Evolutionary conservation across 768 basidiomycete species (phyloP).

Genomic region (Amanita subjunquillea): DNA sequence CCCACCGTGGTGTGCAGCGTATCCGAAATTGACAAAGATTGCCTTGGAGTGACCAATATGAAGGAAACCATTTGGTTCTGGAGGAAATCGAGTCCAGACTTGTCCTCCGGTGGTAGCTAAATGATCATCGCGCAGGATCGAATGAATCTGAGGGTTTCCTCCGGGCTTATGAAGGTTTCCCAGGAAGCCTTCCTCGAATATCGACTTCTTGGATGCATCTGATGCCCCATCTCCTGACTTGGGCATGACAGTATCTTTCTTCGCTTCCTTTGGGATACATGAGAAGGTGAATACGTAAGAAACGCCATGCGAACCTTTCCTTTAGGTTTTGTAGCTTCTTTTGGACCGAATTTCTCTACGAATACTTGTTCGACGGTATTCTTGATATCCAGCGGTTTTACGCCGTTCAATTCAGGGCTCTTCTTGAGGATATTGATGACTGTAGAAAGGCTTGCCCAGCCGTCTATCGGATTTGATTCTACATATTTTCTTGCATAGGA

Average conservation of each 20-base stretch:
- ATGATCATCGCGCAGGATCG: conserved; percentile 72
- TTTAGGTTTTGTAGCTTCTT: conserved; percentile 56
- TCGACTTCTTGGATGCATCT: conserved; percentile 37
- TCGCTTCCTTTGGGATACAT: conserved; percentile 28
- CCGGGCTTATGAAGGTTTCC: conserved; percentile 89
- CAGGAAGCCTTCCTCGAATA: conserved; percentile 94
- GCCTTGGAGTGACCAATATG: conserved; percentile 98
- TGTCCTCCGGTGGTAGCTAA: conserved; percentile 68
- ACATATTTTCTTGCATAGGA: conserved; percentile 32
- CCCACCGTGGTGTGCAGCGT: conserved; percentile 88
- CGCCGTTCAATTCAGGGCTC: conserved; percentile 67
- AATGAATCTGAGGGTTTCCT: conserved; percentile 80
- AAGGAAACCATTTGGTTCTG: conserved; percentile 95
- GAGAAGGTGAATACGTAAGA: background rate
- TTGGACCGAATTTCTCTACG: conserved; percentile 58
- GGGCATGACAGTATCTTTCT: conserved; percentile 31
- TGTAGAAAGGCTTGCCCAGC: conserved; percentile 71
- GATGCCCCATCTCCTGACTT: conserved; percentile 18
- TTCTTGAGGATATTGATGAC: conserved; percentile 55
- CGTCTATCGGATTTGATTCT: conserved; percentile 39
- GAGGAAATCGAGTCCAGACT: conserved; percentile 95
- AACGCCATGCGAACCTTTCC: conserved; percentile 36
- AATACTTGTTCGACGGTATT: conserved; percentile 67
- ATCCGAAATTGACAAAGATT: conserved; percentile 98
- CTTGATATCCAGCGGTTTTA: conserved; percentile 76